Evolutionary conservation across 176 grass and related monocot genomes (phyloP), one percentile per base, ranked within the genome.

Genomic region (Cocos nucifera): DNA sequence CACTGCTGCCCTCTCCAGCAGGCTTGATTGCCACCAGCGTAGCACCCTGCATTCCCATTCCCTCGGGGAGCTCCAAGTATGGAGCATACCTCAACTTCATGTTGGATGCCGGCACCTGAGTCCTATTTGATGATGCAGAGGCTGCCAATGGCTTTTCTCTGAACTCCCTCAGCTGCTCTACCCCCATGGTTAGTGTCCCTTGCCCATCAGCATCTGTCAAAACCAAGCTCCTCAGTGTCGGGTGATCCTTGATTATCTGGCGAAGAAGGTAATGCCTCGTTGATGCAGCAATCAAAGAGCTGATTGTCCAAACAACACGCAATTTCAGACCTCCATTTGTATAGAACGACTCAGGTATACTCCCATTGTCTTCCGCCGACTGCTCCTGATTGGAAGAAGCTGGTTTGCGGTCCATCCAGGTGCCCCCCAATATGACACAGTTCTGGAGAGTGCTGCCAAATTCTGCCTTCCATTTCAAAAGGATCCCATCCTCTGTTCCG

Each of bases 391-490:
- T 65, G 19, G 22, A 19, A 10, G 48, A 65, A 18, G 19, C 21
- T n/a, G 49, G 21, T 15, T 25, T 27, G 39, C 2, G 5, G 8
- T 65, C 49, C 39, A 65, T 52, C 63, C 20, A 24, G 22, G 49
- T 52, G 17, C 49, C 63, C 15, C 63, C 63, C 63, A 65, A 51
- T 65, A 65, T 65, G 44, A 65, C 49, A 53, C 63, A 65, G 22
- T 51, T 53, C 49, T 65, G 22, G 26, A 65, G 63, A 9, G 63
- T 65, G 49, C 63, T 65, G 24, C 63, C 63, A 16, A 65, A 65
- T 22, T 52, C 63, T 17, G 63, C 63, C 15, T 44, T 65, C 63
- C 63, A 65, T 25, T 65, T 65, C 49, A 65, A 65, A 49, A 65
- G 22, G 22, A 53, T 48, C 19, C 63, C 63, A 52, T 65, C 63